A percentile compares a stretch with the other conserved stretches of the same genome.
Evolutionary conservation across 345 rosid species (phyloP).

Genomic region (Garcia nutans): DNA sequence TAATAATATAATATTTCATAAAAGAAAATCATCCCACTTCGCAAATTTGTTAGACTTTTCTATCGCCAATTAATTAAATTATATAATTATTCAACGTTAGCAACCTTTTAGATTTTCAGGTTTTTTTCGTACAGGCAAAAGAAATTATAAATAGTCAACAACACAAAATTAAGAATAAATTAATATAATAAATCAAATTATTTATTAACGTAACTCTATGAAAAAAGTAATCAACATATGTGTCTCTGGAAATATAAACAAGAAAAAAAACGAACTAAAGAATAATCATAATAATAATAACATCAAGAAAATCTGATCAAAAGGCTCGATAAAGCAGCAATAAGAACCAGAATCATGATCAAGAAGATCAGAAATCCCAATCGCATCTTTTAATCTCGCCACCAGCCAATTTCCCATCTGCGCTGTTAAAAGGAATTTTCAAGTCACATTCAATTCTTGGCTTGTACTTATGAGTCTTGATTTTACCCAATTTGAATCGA

Average conservation of each 20-base stretch:
- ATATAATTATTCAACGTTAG: too few relatives aligned
- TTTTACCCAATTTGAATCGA: conserved; percentile 57
- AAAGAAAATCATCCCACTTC: too few relatives aligned
- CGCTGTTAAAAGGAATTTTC: conserved; percentile 46
- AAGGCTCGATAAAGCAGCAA: conserved; percentile 10
- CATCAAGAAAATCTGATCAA: neutral
- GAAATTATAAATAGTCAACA: too few relatives aligned
- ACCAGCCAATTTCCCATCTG: conserved; percentile 23
- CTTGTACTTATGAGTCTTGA: conserved; percentile 47
- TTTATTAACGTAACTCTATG: too few relatives aligned
- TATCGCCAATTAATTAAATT: too few relatives aligned
- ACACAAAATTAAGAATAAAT: too few relatives aligned
- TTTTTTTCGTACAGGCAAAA: too few relatives aligned
- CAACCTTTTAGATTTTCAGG: too few relatives aligned
- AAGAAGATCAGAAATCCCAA: conserved; percentile 37
- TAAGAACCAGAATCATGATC: neutral
- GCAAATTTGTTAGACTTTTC: too few relatives aligned
- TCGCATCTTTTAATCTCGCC: conserved; percentile 46
- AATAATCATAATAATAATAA: neutral
- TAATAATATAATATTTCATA: too few relatives aligned
- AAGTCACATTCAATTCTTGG: conserved; percentile 60
- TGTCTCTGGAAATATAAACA: neutral
- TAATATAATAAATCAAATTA: too few relatives aligned
- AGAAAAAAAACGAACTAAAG: neutral
- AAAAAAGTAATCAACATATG: neutral